Conservation (phyloP, 2,329 filamentous ascomycete species). For the Phaeosphaeria sp. region DNA sequence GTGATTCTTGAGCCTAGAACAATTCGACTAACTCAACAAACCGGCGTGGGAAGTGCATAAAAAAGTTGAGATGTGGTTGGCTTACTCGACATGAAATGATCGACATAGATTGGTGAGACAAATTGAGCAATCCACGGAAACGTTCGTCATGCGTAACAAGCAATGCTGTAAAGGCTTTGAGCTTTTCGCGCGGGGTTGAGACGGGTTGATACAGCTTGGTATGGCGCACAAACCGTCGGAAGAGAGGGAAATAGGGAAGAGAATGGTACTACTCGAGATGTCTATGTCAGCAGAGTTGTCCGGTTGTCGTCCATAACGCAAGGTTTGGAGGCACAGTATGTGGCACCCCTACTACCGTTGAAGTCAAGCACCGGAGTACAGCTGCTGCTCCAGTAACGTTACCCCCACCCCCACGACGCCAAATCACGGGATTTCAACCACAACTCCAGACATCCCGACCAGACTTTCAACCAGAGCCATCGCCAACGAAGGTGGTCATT, state of each 20-base stretch:
- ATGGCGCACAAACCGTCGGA: background rate
- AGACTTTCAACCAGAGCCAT: background rate
- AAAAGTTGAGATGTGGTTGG: background rate
- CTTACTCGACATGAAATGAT: background rate
- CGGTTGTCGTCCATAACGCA: background rate
- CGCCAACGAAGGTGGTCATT: background rate
- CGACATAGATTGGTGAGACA: background rate
- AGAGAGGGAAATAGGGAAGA: background rate
- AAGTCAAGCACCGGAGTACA: background rate
- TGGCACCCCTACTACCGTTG: background rate
- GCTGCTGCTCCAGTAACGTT: background rate
- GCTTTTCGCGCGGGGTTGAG: background rate
- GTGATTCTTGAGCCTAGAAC: background rate
- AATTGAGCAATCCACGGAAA: background rate
- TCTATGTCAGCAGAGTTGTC: background rate
- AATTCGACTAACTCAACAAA: background rate
- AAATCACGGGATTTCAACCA: background rate
- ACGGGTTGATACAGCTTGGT: background rate
- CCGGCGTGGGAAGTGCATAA: background rate
- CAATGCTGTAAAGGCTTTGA: background rate
- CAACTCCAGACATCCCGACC: background rate
- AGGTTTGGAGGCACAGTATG: background rate
- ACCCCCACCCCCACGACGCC: background rate
- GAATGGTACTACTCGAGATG: background rate
- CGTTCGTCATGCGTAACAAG: background rate